Percentiles rank a stretch among this genome's conserved stretches.
Evolutionary conservation across 75 land plant species (phyloP).

Genomic region (Cryptomeria japonica): DNA sequence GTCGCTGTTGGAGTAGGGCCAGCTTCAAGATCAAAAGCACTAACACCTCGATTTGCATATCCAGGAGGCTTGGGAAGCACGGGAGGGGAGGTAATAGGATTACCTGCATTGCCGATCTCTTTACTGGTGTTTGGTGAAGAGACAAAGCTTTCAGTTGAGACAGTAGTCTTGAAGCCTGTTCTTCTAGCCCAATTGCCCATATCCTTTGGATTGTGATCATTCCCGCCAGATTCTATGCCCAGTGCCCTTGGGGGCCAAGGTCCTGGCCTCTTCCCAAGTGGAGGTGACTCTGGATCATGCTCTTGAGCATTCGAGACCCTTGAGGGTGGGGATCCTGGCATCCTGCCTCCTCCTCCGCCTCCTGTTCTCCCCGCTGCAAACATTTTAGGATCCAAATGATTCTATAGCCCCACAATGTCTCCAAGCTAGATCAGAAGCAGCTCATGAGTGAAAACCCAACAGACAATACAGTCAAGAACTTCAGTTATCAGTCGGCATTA

Average conservation of each 20-base stretch:
- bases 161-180: conserved; percentile 79
- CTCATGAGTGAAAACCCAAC: neutral
- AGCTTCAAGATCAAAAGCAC: conserved; percentile 10
- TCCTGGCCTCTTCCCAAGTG: conserved; percentile 37
- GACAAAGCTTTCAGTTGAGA: conserved; percentile 27
- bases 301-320: conserved; percentile 17
- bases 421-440: conserved; percentile 2
- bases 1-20: neutral
- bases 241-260: conserved; percentile 53
- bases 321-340: conserved; percentile 20
- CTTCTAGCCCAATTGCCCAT: conserved; percentile 87
- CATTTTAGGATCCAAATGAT: neutral
- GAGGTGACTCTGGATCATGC: conserved; percentile 21
- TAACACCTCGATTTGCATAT: neutral
- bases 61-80: conserved; percentile 15
- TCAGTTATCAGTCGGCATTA: neutral
- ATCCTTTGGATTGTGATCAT: conserved; percentile 53
- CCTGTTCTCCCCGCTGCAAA: neutral
- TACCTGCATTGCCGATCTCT: conserved; percentile 12
- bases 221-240: conserved; percentile 38
- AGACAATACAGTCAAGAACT: neutral
- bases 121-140: conserved; percentile 9
- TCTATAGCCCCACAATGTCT: neutral
- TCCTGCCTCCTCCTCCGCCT: conserved; percentile 2
- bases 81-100: neutral